Evolutionary conservation across 1,284 basidiomycete species (phyloP), one percentile per base, ranked within the genome.

Genomic region (Fistulinella cinereoalba): DNA sequence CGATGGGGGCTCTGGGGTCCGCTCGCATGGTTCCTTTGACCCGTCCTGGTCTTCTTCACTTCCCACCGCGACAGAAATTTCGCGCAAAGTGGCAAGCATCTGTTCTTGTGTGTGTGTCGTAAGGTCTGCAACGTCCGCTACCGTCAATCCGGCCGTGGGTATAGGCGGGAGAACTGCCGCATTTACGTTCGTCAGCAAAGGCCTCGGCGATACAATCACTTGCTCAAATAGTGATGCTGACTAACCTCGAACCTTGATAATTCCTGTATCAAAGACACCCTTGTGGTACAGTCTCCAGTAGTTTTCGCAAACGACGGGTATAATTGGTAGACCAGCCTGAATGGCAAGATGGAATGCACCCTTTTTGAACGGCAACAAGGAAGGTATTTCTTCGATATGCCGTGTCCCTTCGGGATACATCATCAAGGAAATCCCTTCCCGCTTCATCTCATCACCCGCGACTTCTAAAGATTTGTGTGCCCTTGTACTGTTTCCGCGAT

Each of bases 311-410:
- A 99, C 87, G 44, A 99, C 81, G 9, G 96, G 94, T 15, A 93
- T 79, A 56, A 99, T 85, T 6, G 94, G 93, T 37, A 96, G 77
- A 19, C 85, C 85, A 7, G 87, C 85, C 69, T 97, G 87, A 13
- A 98, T 77, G 12, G 97, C 96, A 29, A 98, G 79, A 64, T 99
- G 93, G 77, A 99, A 99, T 1, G 94, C 95, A 32, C 97, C 97
- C 71, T 97, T 99, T 74, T 99, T 99, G 74, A 99, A 89, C 0
- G 92, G 88, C 3, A 93, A 75, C 61, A 97, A 69, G 27, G 79
- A 75, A 8, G 85, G 77, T 37, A 76, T 71, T 53, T 83, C 73
- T n/a, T 77, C 75, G 47, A 79, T 77, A 21, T 88, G 83, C 21
- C 97, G 81, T 3, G 94, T 97, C 28, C 94, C 93, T 69, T 97